Base-by-base conservation (phyloP, 495 filamentous ascomycete species). In the Podospora anserina region DNA sequence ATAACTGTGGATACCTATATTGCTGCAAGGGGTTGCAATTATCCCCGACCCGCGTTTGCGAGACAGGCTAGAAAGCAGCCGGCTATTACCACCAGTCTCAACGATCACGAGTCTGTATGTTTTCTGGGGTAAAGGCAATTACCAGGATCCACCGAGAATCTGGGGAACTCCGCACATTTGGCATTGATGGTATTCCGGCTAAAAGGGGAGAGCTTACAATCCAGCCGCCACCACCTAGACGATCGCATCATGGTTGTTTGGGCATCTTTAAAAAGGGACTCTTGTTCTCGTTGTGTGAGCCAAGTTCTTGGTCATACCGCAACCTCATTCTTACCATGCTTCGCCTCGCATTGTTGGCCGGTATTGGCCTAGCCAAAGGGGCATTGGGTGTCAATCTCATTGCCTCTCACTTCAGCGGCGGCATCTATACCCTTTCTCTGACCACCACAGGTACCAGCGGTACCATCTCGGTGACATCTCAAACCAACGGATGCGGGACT, bases 321-420 rank as follows among this genome's bases (percentile, higher is more conserved):
- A 2, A 7, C 28, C 34, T 27, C 60, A 18, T 58, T 63, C 44
- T 64, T 54, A 67, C 15, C 39, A 69, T 69, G 67, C 64, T 64
- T 28, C 67, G 32, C 13, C 34, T 68, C 32, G 64, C 49, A 56
- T 26, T 73, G 15, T 62, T 73, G 55, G 64, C 67, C 44, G 66
- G 53, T 54, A 23, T 68, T 9, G 64, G 64, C 34, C 67, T 82
- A 11, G 72, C 70, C 18, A 70, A 75, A 4, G 65, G 77, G 5
- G 79, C 71, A 49, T 64, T 76, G 34, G 81, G 78, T 60, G 74
- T 77, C 9, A 81, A 70, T 7, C 68, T 82, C 23, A 71, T 82
- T 4, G 81, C 77, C n/a, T 78, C 81, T 7, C 80, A 82, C 69
- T 82, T 80, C 59, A 75, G 72, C n/a, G 80, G 81, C 55, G 73